Conservation (phyloP, 768 basidiomycete species). For the Nevesoporus exiguus region DNA sequence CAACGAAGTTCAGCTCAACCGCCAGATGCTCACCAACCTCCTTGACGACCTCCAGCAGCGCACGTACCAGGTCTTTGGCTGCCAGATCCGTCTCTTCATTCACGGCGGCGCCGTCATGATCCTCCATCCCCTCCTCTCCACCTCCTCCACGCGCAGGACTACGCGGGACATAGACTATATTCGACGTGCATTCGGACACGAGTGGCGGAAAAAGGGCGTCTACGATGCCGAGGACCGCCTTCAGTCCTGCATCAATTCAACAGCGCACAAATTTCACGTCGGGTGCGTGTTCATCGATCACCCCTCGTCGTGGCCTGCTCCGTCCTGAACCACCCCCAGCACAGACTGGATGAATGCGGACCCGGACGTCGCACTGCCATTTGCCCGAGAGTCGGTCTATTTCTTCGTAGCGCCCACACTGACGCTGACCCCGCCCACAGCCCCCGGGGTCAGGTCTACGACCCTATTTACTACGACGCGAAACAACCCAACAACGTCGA, state of each 20-base stretch:
- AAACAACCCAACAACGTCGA: constrained; percentile 48
- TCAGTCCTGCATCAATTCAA: constrained; percentile 51
- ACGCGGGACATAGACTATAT: constrained; percentile 72
- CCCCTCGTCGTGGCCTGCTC: not conserved
- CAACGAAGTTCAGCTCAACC: constrained; percentile 36
- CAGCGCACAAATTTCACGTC: constrained; percentile 46
- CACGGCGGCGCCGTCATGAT: constrained; percentile 78
- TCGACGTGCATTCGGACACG: constrained; percentile 54
- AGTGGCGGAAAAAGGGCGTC: constrained; percentile 48
- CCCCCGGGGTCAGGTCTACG: constrained; percentile 36
- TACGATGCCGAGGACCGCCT: constrained; percentile 54
- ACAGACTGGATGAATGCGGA: constrained; percentile 77
- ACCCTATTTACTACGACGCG: constrained; percentile 59
- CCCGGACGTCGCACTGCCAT: constrained; percentile 67
- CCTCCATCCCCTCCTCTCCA: constrained; percentile 46
- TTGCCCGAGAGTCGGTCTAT: constrained; percentile 53
- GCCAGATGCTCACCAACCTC: constrained; percentile 38
- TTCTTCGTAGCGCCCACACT: constrained; percentile 5
- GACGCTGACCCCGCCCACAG: constrained; percentile 10
- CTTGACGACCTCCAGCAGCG: constrained; percentile 53
- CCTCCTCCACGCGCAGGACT: constrained; percentile 41
- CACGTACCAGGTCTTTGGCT: constrained; percentile 44
- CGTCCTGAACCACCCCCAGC: constrained; percentile 10
- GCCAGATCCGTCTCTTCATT: constrained; percentile 55
- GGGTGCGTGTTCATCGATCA: constrained; percentile 35